Evolutionary conservation across 1,284 basidiomycete species (phyloP), one percentile per base, ranked within the genome.

Genomic region (Mycena sp.): DNA sequence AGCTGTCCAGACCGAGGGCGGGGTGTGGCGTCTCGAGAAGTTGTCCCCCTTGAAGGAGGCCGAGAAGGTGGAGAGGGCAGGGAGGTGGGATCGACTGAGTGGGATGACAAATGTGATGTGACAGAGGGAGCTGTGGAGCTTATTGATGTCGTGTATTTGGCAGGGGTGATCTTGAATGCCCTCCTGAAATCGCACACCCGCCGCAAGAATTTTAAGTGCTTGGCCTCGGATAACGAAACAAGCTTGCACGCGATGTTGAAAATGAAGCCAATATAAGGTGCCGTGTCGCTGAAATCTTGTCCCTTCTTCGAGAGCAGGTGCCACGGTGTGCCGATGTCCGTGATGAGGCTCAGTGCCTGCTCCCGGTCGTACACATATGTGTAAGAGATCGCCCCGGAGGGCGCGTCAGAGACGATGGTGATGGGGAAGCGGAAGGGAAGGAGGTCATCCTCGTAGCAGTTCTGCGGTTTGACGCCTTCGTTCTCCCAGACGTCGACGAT

Each of bases 401-500:
- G 7, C 16, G 9, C 16, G 40, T 41, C 40, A n/a, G 40, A 41
- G 9, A 10, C n/a, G 40, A 6, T 16, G 19, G 40, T 10, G 12
- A 21, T 41, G 16, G 40, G 40, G 40, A 41, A 21, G n/a, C n/a
- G 19, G n/a, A 41, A 41, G 6, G 19, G 16, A 19, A 21, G 12
- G 9, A 10, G 7, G 19, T 41, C 32, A 16, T 37, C 32, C 32
- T 37, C 40, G 40, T 41, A 41, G 12, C n/a, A 7, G 16, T 16
- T 41, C n/a, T 72, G 55, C 0, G 72, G 70, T 0, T 37, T 45
- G 14, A 74, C 63, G 2, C 64, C 68, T 14, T 67, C 61, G 11
- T 63, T 41, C 1, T 52, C 58, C 64, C 76, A 71, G 16, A 80
- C 74, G 40, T 74, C 74, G 2, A 75, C 64, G 2, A 62, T 35